Base-by-base conservation (phyloP, 306 rosid species). In the Betula pendula region DNA sequence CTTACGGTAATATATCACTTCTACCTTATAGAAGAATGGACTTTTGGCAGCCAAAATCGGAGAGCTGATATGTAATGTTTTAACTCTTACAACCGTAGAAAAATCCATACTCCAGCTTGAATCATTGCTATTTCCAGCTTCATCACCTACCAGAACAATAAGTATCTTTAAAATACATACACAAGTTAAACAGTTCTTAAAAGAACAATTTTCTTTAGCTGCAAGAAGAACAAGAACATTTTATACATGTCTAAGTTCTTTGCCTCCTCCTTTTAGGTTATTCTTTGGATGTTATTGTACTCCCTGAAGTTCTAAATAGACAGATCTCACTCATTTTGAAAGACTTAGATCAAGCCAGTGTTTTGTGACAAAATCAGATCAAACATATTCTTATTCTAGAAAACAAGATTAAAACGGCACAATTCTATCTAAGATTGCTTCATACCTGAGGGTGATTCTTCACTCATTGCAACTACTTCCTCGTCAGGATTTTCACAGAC, bases 21-120 rank as follows among this genome's bases (percentile, higher is more conserved):
- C 44, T 76, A 96, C 99, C 97, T 93, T 91, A 42, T 93, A 93
- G 87, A 96, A 96, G 79, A 91, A 96, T 15, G 99, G 98, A 79
- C 99, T 96, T 85, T 96, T 96, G 59, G 99, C 98, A 59, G 99
- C 99, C 92, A 96, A 80, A 81, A 96, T 96, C 58, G 98, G 99
- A 72, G 99, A 96, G 80, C 99, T 96, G 27, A 96, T 96, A 72
- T 96, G 97, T 60, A 96, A 76, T 25, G 91, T 88, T 87, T 85
- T 96, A 81, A 93, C 90, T 82, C 85, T 91, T 76, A 91, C 81
- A 85, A 88, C 91, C 16, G 91, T 71, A 20, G 96, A 88, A 72
- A 84, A 85, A 74, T 88, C 94, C 97, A 91, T 87, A 82, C 94
- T 88, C 92, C 90, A 90, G 84, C 77, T 87, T 16, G 97, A 87